phyloP scores from a whole-genome alignment of 179 eudicot species.

The Gypsophila paniculata region DNA sequence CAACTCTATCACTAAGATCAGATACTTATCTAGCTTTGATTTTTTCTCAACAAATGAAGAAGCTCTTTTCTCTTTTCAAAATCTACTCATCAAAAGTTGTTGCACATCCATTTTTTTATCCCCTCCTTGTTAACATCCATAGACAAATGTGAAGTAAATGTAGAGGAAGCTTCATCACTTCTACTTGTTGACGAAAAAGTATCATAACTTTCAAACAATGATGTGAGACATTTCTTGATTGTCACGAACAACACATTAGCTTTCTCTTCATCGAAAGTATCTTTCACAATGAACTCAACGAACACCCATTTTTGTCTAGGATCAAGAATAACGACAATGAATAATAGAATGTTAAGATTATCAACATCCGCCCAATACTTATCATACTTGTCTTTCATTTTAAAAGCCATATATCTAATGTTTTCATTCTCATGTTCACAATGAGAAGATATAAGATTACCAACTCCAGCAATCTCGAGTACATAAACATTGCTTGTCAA shows the following conservation, averaged over 20 bases:
- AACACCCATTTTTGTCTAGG: neutral
- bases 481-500: too few species aligned
- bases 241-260: neutral
- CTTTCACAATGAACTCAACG: too few species aligned
- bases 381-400: too few species aligned
- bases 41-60: neutral
- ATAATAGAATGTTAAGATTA: too few species aligned
- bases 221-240: neutral
- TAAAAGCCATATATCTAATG: too few species aligned
- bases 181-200: neutral
- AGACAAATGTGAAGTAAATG: neutral
- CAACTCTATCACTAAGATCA: neutral
- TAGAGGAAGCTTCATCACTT: neutral
- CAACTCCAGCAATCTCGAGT: too few species aligned
- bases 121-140: too few species aligned
- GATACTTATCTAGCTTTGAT: too few species aligned
- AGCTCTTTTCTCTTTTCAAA: neutral
- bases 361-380: too few species aligned
- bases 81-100: neutral
- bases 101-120: neutral
- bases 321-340: neutral
- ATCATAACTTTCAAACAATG: neutral
- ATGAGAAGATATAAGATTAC: too few species aligned
- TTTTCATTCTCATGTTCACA: too few species aligned
- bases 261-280: neutral